Conservation (phyloP, 1,284 basidiomycete species). For the Austroboletus novae-zelandiae region DNA sequence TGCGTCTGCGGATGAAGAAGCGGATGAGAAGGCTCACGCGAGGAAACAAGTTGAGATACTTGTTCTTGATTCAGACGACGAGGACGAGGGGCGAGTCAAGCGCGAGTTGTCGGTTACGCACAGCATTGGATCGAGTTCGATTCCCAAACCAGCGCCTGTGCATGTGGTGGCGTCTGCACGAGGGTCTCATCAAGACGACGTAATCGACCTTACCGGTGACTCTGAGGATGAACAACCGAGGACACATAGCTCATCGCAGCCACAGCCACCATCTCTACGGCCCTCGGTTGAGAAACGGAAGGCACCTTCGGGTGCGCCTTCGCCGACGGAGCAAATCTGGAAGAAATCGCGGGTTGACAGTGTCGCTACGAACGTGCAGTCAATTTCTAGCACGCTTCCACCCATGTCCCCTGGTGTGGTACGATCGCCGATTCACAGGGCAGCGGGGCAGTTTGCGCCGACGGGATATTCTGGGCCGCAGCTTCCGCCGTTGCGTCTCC, state of each 20-base stretch:
- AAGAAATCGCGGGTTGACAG: constrained; percentile 63
- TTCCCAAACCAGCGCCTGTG: constrained; percentile 16
- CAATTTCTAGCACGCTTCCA: constrained; percentile 13
- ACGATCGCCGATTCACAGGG: constrained; percentile 16
- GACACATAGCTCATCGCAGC: constrained; percentile 27
- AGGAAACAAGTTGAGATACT: constrained; percentile 60
- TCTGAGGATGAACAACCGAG: constrained; percentile 66
- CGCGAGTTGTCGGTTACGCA: constrained; percentile 65
- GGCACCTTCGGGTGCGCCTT: constrained; percentile 45
- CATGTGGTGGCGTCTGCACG: constrained; percentile 21
- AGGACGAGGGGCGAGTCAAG: constrained; percentile 73
- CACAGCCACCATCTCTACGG: constrained; percentile 21
- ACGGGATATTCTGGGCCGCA: constrained; percentile 21
- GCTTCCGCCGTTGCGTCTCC: constrained; percentile 31
- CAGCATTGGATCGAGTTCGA: constrained; percentile 40
- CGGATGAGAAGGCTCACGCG: constrained; percentile 42
- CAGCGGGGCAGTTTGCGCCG: constrained; percentile 18
- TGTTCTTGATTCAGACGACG: constrained; percentile 71
- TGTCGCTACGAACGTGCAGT: constrained; percentile 12
- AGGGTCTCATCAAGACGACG: constrained; percentile 36
- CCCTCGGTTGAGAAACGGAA: constrained; percentile 53
- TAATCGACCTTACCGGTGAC: constrained; percentile 80
- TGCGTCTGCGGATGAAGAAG: constrained; percentile 36
- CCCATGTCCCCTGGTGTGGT: constrained; percentile 22
- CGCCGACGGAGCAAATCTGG: constrained; percentile 65